Conservation (phyloP, 176 grass and related monocot genomes). For the Ensete ventricosum region DNA sequence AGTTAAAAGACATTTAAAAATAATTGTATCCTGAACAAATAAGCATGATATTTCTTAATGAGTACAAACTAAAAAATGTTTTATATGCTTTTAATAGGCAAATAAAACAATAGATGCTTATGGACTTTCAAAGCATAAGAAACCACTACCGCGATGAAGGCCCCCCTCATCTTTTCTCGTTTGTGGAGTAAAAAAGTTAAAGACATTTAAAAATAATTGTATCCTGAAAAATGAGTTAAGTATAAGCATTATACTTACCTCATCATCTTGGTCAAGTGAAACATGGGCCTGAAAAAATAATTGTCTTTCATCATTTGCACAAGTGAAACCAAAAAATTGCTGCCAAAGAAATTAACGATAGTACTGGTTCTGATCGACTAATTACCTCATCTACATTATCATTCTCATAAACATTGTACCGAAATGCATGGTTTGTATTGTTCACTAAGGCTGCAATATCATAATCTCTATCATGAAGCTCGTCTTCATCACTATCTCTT, state of each 20-base stretch:
- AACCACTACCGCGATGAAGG: too few species aligned
- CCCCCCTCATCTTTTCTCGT: too few species aligned
- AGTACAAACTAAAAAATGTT: not conserved
- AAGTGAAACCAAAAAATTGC: not conserved
- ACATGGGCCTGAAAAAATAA: constrained; percentile 13
- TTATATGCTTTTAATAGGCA: not conserved
- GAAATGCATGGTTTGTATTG: constrained; percentile 3
- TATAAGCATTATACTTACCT: not conserved
- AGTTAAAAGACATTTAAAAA: not conserved
- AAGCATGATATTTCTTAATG: not conserved
- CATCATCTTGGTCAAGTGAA: constrained; percentile 13
- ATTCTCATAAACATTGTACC: constrained; percentile 1
- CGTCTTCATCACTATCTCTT: constrained; percentile 27
- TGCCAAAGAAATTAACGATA: not conserved
- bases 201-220: not conserved
- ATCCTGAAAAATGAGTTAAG: not conserved
- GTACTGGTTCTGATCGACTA: not conserved
- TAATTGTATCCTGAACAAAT: not conserved
- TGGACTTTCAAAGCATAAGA: not conserved
- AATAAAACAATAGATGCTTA: not conserved
- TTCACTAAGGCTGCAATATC: not conserved
- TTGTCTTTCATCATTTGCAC: not conserved
- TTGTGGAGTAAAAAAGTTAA: not conserved
- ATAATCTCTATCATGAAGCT: constrained; percentile 17
- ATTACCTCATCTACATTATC: constrained; percentile 7